Conservation (phyloP, 495 filamentous ascomycete genomes). For the Talaromyces liani region DNA sequence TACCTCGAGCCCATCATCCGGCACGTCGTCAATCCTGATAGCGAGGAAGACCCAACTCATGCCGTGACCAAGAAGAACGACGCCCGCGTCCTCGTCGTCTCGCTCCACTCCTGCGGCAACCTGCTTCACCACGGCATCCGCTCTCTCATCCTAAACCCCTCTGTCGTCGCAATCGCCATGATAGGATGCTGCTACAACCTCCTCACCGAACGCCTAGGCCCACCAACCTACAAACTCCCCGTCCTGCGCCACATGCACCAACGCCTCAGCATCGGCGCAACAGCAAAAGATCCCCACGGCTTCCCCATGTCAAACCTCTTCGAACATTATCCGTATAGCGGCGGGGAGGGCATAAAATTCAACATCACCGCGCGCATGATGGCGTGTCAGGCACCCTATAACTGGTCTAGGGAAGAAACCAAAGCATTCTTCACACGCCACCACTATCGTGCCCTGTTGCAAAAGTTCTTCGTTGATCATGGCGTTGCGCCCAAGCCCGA, state of each 20-base stretch:
- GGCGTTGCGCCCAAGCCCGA: conserved; percentile 59
- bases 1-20: conserved; percentile 70
- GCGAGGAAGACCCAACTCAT: background rate
- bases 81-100: conserved; percentile 71
- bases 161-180: conserved; percentile 81
- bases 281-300: conserved; percentile 71
- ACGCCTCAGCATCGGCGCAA: conserved; percentile 49
- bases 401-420: conserved; percentile 78
- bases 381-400: conserved; percentile 89
- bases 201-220: conserved; percentile 79
- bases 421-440: conserved; percentile 87
- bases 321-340: conserved; percentile 45
- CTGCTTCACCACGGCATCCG: conserved; percentile 90
- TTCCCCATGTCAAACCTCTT: conserved; percentile 84
- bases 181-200: conserved; percentile 98
- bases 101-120: conserved; percentile 95
- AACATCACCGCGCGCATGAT: conserved; percentile 97
- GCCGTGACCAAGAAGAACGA: conserved; percentile 14
- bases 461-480: conserved; percentile 80
- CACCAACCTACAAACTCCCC: conserved; percentile 76
- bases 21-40: conserved; percentile 48
- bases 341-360: conserved; percentile 59
- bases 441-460: conserved; percentile 85
- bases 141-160: conserved; percentile 73
- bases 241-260: conserved; percentile 52